Base-by-base conservation (phyloP, 139 green algal species). In the Chlamydomonas schloesseri region DNA sequence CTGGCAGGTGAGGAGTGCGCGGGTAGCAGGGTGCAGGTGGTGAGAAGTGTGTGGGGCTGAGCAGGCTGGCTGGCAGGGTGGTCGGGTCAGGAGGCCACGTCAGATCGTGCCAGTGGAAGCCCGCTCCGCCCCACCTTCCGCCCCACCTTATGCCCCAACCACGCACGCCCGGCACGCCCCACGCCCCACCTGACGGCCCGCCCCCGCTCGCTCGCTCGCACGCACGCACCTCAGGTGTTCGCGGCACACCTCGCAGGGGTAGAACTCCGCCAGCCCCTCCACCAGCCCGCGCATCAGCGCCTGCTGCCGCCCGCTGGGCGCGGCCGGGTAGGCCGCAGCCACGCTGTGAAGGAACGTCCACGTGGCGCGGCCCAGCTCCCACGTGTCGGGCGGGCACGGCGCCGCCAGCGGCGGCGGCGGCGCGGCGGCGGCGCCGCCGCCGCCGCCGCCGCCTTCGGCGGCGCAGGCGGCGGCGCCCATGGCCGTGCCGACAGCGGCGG, bases 271-370 rank as follows among this genome's bases (percentile, higher is more conserved):
- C 1, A 95, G 81, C 0, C 72, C 90, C n/a, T 82, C 65, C 33
- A 94, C 82, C 50, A 94, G 60, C 14, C 47, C 68, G 17, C 68
- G 53, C 91, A 94, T 93, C 73, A 89, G 75, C n/a, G 72, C 76
- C 72, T 90, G 88, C 88, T 96, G 91, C 64, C 72, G 29, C 0
- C 3, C 14, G 18, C 58, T 89, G 67, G 93, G 92, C 64, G 78
- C 4, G 0, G 93, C 87, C 26, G 93, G 93, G 82, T 94, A 96
- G 83, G 95, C 89, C 8, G 93, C 93, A 10, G 90, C 93, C 74
- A 93, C 88, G 46, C 80, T 93, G 92, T 96, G 93, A 53, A 96
- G 89, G 76, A 95, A 91, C 24, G 90, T 94, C 93, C 93, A 96
- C 5, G 90, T 92, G 15, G 92, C 87, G 0, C 67, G 71, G 18